phyloP scores from a whole-genome alignment of 495 filamentous ascomycete genomes.

The Hyphodiscus hymeniophilus region DNA sequence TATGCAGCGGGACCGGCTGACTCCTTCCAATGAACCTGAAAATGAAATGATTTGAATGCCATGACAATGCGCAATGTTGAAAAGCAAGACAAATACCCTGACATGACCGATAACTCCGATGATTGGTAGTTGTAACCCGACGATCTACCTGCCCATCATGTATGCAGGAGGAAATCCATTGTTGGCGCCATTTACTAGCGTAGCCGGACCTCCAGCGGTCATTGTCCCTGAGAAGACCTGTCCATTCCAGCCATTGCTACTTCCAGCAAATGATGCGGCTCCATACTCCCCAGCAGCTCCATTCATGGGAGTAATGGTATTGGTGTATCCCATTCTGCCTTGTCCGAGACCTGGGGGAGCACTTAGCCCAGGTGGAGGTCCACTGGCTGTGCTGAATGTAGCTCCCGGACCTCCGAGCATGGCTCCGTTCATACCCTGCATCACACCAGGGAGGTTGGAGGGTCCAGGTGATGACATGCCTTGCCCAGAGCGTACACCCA shows the following conservation, averaged over 20 bases:
- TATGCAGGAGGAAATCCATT: conserved; percentile 44
- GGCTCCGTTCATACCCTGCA: conserved; percentile 46
- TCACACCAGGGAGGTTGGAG: conserved; percentile 48
- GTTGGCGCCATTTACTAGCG: conserved; percentile 37
- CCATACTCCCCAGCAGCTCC: conserved; percentile 36
- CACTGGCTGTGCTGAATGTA: conserved; percentile 62
- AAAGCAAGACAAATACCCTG: not conserved
- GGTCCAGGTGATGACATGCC: conserved; percentile 44
- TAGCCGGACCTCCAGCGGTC: conserved; percentile 30
- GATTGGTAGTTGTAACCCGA: not conserved
- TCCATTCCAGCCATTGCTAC: conserved; percentile 34
- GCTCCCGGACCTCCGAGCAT: conserved; percentile 35
- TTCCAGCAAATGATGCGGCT: conserved; percentile 32
- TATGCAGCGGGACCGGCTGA: conserved; percentile 19
- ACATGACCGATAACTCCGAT: not conserved
- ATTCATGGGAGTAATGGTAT: conserved; percentile 26
- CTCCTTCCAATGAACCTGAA: conserved; percentile 17
- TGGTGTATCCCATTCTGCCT: conserved; percentile 26
- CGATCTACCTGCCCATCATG: conserved; percentile 49
- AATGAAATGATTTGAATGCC: conserved; percentile 4
- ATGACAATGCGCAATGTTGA: not conserved
- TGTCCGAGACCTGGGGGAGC: conserved; percentile 59
- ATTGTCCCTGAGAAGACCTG: conserved; percentile 29
- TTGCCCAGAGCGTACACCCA: conserved; percentile 82
- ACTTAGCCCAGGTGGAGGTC: conserved; percentile 64